Base-by-base conservation (phyloP, 1,284 basidiomycete genomes). In the Mycosarcoma maydis region DNA sequence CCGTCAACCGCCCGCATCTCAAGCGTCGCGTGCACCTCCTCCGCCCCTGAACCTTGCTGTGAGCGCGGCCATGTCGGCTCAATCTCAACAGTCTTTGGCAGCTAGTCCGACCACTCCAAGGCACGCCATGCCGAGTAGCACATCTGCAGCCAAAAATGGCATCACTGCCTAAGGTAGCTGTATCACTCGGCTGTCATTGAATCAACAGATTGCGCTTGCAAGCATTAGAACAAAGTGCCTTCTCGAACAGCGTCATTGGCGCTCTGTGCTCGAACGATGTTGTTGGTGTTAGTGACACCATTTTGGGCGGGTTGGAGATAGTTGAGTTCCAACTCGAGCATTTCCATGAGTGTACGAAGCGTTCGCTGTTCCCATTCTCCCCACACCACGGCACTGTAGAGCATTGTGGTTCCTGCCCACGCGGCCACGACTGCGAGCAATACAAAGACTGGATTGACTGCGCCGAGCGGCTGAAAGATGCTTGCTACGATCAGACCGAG, bases 291-390 rank as follows among this genome's bases (percentile, higher is more conserved):
- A 11, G 40, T 33, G 8, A 34, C 38, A 19, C 33, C 39, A 32
- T 30, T 40, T 10, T 52, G 26, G 14, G 44, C 20, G 4, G 43
- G 57, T 8, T 50, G 38, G 13, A 69, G 34, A 17, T 70, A 42
- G 20, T 56, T 44, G 23, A 70, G 45, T 29, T 71, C 68, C 8
- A 66, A 14, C 20, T 79, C 62, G 44, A 77, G 71, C 37, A 47
- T 44, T 39, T 75, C 75, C 26, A 79, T 66, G 4, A 71, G 38
- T 3, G 72, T 72, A 0, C 73, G 55, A 1, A 78, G 43, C 3
- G 74, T 56, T 74, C 78, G 70, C 46, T 79, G 77, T 30, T 79
- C 74, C 79, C 79, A 81, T 30, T 81, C 78, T 14, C 72, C 72
- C 75, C 78, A 78, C 0, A 81, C 57, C 10, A 80, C 45, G 5